Base-by-base conservation (phyloP, 163 green algal species). In the Chlamydomonas reinhardtii region DNA sequence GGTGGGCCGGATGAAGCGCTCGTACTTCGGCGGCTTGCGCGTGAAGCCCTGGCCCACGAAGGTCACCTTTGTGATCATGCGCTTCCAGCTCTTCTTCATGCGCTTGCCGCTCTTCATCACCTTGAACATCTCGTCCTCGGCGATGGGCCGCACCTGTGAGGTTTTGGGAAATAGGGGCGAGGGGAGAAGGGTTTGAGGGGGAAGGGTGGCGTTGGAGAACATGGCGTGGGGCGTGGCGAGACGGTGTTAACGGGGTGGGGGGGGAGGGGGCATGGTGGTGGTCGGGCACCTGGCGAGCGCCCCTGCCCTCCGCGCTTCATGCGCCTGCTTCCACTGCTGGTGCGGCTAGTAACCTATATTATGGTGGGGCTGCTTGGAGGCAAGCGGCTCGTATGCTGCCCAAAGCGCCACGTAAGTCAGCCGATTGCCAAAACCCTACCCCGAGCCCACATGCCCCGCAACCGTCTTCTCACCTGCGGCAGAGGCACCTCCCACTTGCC, bases 401-500 rank as follows among this genome's bases (percentile, higher is more conserved):
- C 8, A 48, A 48, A 5, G 37, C 8, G 34, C 34, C 37, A n/a
- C 70, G 22, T n/a, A 22, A 35, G n/a, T 27, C 8, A 19, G 11
- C 34, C 35, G 27, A 39, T 29, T 16, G 59, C 34, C 37, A 56
- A 66, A 74, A 76, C 64, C 37, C 64, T 76, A 68, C 15, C 64
- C n/a, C 59, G 25, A 27, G n/a, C 71, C 35, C 24, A 31, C 35
- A 17, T 34, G 34, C 62, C 32, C 29, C 71, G 20, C 9, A 54
- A 25, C 59, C 27, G 27, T 17, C 24, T 39, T 20, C 87, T n/a
- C 87, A 98, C 97, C 96, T 99, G 99, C 39, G 98, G 98, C 85
- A 99, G 92, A 11, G 98, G 98, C 81, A 99, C 98, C 91, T 99
- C 98, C 98, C 98, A 99, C 91, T 99, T 99, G 77, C 98, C 98